Evolutionary conservation across 2,329 filamentous ascomycete genomes (phyloP), one percentile per base, ranked within the genome.

Genomic region (Gliomastix tumulicola): DNA sequence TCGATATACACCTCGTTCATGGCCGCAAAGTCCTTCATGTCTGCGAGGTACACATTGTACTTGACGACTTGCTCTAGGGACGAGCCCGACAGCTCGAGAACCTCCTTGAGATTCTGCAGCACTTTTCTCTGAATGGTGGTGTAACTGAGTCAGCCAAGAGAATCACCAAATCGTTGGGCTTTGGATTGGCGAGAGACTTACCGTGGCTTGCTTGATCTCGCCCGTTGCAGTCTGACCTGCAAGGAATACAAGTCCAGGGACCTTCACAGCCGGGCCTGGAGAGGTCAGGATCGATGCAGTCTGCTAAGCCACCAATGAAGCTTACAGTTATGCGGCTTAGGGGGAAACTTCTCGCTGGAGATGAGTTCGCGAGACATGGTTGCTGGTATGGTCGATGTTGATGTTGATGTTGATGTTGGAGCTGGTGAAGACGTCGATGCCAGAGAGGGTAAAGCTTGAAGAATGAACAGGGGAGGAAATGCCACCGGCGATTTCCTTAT

Each of bases 11-110:
- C 56, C 45, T 58, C 53, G 36, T 59, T 58, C 78, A 86, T 84
- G 51, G 80, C 76, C 13, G 68, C 72, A 51, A 86, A 87, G 55
- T 86, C 69, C 40, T 73, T 75, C 80, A 86, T 86, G 48, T 81
- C 73, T 35, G 76, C 73, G 30, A 87, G 65, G 65, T 85, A 87
- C 43, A 86, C 77, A 44, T 73, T 76, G 38, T 82, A 76, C 65
- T 85, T 84, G 49, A 86, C 76, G 13, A 84, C 76, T 49, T 76
- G 75, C 35, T 67, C 60, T 20, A 88, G 66, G 21, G 65, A 68
- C 17, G 74, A 79, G 5, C 80, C 81, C 2, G 81, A 79, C 33
- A 76, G 82, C 40, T 77, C 71, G 13, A 88, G 68, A 36, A 88
- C 79, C n/a, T 77, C 77, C 41, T 71, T 66, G 49, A 87, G 69